phyloP scores from a whole-genome alignment of 169 alveolate species.

The Eimeria sp. region DNA sequence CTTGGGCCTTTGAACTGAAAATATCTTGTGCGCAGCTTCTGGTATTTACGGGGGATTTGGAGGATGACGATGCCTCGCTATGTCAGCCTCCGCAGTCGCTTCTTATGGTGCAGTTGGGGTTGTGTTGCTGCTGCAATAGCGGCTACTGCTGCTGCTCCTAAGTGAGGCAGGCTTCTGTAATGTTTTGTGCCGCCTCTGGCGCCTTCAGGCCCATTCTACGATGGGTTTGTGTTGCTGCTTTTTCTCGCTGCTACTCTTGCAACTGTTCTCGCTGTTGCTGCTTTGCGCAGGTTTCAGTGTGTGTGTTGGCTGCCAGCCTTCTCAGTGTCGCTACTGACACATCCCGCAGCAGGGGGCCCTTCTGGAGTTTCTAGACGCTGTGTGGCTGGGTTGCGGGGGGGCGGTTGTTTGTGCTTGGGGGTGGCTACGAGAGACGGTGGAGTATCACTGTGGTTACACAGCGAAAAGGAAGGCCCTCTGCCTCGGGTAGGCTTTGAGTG shows the following conservation, averaged over 20 bases:
- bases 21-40: too few relatives aligned
- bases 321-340: not conserved
- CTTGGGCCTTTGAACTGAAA: not conserved
- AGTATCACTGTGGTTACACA: slow-evolving; percentile 9
- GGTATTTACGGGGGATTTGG: not conserved
- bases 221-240: not conserved
- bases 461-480: slow-evolving; percentile 36
- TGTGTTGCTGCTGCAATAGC: not conserved
- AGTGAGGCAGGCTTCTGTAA: too few relatives aligned
- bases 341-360: slow-evolving; percentile 28
- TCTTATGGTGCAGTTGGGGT: not conserved
- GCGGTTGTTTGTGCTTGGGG: slow-evolving; percentile 30
- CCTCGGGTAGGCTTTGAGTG: not conserved
- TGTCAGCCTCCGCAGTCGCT: too few relatives aligned
- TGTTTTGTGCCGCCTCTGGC: too few relatives aligned
- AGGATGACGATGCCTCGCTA: too few relatives aligned
- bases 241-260: not conserved
- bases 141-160: not conserved
- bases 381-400: slow-evolving; percentile 36
- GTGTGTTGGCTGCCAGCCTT: slow-evolving; percentile 37
- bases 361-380: slow-evolving; percentile 23
- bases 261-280: slow-evolving; percentile 45
- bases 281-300: slow-evolving; percentile 18
- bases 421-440: slow-evolving; percentile 47
- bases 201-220: too few relatives aligned